These are phyloP conservation scores for Flaveria trinervia DNA, from an alignment of 129 eudicot species.

Conservation along the genomic window DNA sequence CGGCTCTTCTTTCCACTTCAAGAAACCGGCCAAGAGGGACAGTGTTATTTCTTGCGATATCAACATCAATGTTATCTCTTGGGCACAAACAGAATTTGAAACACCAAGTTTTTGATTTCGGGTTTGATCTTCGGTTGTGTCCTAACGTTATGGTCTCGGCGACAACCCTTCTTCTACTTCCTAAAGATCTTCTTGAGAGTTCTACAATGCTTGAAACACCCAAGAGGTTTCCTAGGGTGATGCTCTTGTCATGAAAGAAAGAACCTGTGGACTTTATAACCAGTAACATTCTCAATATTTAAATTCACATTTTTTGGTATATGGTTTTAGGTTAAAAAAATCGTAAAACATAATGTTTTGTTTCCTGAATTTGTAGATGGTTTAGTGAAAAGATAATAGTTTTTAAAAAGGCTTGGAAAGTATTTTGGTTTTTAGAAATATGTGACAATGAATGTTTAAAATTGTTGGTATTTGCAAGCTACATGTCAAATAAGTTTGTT, in stretches of 20 bases:
- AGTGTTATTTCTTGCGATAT: slow-evolving; percentile 50
- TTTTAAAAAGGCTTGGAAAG: too few species aligned
- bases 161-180: slow-evolving; percentile 48
- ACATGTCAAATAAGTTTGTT: too few species aligned
- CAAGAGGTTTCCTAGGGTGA: slow-evolving; percentile 70
- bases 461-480: too few species aligned
- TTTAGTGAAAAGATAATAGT: too few species aligned
- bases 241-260: slow-evolving; percentile 73
- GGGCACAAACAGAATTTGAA: slow-evolving; percentile 80
- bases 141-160: slow-evolving; percentile 46
- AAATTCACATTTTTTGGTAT: neutral
- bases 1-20: slow-evolving; percentile 65
- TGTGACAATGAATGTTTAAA: too few species aligned
- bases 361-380: too few species aligned
- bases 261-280: slow-evolving; percentile 70
- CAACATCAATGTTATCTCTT: slow-evolving; percentile 62
- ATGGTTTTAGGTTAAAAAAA: neutral
- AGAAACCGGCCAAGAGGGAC: slow-evolving; percentile 71
- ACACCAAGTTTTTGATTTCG: slow-evolving; percentile 59
- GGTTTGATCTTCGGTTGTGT: slow-evolving; percentile 41
- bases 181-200: slow-evolving; percentile 60
- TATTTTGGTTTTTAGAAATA: too few species aligned
- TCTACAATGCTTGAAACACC: slow-evolving; percentile 69
- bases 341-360: too few species aligned
- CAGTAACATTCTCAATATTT: slow-evolving; percentile 8